These are phyloP conservation scores for Hyparrhenia diplandra DNA, from an alignment of 176 grass and related monocot species.

Conservation along the genomic window DNA sequence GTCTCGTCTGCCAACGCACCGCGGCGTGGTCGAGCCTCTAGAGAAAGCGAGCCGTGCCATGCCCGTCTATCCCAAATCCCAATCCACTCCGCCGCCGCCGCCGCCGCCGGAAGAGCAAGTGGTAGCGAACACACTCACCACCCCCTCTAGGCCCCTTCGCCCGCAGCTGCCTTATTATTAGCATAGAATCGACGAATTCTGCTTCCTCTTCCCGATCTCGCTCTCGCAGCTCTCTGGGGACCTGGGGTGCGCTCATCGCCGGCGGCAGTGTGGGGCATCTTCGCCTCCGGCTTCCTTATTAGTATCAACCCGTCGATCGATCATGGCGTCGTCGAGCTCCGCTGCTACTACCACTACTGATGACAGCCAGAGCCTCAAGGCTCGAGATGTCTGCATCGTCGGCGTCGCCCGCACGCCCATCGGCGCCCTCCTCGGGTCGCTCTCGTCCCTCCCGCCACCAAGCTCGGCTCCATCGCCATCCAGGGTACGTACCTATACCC, in stretches of 20 bases:
- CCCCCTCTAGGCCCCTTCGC: neutral
- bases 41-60: neutral
- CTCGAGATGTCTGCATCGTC: constrained; percentile 70
- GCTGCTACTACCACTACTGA: neutral
- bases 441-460: constrained; percentile 85
- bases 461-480: constrained; percentile 79
- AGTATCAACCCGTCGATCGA: neutral
- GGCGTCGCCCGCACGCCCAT: constrained; percentile 89
- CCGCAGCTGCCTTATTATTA: neutral
- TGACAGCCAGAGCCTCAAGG: neutral
- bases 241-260: neutral
- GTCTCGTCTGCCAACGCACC: neutral
- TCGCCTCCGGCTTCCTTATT: neutral
- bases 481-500: constrained; percentile 49
- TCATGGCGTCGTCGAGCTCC: constrained; percentile 7
- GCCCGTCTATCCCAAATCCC: neutral
- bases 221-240: neutral
- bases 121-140: too few species aligned
- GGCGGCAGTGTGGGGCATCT: neutral
- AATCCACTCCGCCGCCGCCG: neutral
- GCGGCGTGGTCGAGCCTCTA: neutral
- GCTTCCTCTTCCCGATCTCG: neutral
- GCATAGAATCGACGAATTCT: neutral
- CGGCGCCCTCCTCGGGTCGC: constrained; percentile 73
- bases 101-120: neutral